Evolutionary conservation across 306 rosid genomes (phyloP).

Genomic region (Cyamopsis tetragonoloba): DNA sequence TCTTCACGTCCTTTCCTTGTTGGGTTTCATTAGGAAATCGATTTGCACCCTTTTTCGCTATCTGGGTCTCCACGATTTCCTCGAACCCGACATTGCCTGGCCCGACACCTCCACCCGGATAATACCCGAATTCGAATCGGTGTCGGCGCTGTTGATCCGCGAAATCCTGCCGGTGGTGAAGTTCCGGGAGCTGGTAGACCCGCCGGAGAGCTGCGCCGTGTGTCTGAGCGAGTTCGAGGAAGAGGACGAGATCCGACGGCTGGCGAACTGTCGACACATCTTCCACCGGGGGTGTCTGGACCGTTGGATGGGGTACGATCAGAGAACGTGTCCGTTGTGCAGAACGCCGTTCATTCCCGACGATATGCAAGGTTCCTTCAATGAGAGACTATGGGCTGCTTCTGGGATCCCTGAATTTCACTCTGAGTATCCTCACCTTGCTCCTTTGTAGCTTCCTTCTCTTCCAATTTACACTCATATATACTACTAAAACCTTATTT

Average conservation of each 20-base stretch:
- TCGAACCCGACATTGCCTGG: constrained; percentile 67
- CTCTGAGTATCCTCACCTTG: constrained; percentile 28
- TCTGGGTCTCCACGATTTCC: constrained; percentile 62
- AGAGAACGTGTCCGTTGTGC: constrained; percentile 84
- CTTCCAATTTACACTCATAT: no score
- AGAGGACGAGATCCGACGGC: constrained; percentile 68
- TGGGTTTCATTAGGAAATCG: constrained; percentile 51
- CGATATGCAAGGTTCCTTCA: constrained; percentile 46
- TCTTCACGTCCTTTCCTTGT: constrained; percentile 48
- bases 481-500: not conserved
- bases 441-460: constrained; percentile 20
- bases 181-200: constrained; percentile 65
- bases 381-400: constrained; percentile 67
- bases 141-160: constrained; percentile 50
- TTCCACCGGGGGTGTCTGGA: constrained; percentile 82
- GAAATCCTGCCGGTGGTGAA: constrained; percentile 64
- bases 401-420: constrained; percentile 67
- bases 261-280: constrained; percentile 66
- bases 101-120: constrained; percentile 20
- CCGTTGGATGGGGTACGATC: constrained; percentile 92
- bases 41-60: constrained; percentile 38
- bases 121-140: constrained; percentile 49
- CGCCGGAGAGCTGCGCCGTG: constrained; percentile 79
- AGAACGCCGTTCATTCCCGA: constrained; percentile 59
- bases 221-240: constrained; percentile 71